Percentiles rank a stretch among this genome's conserved stretches.
Evolutionary conservation across 179 eudicot species (phyloP).

Genomic region (Sideroxylon spinosum): DNA sequence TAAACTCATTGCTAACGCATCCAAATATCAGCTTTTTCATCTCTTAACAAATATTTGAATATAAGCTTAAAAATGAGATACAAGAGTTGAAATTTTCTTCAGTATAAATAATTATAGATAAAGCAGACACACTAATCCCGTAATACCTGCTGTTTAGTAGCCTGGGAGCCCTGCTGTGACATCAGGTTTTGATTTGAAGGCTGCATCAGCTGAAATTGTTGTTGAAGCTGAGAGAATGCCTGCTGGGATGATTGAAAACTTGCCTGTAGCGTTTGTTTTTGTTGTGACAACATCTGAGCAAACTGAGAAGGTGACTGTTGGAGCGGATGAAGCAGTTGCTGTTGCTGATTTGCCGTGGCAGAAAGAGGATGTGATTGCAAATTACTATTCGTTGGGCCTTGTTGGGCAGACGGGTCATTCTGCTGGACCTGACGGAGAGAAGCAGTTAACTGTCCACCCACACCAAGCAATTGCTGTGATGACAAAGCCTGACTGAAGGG

Average conservation of each 20-base stretch:
- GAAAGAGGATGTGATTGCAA: slow-evolving; percentile 34
- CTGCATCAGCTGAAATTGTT: slow-evolving; percentile 81
- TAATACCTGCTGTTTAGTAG: slow-evolving; percentile 63
- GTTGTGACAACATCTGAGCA: slow-evolving; percentile 92
- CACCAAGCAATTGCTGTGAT: slow-evolving; percentile 37
- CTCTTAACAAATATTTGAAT: not conserved
- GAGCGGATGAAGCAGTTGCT: slow-evolving; percentile 32
- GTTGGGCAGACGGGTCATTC: slow-evolving; percentile 42
- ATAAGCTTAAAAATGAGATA: not conserved
- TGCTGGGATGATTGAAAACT: slow-evolving; percentile 86
- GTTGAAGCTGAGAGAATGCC: slow-evolving; percentile 83
- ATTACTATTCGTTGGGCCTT: slow-evolving; percentile 25
- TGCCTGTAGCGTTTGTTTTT: slow-evolving; percentile 75
- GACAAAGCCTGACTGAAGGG: slow-evolving; percentile 48
- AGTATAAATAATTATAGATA: not conserved
- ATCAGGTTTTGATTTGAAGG: slow-evolving; percentile 60
- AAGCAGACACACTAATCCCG: not conserved
- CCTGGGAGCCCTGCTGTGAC: slow-evolving; percentile 51
- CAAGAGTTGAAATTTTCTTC: not conserved
- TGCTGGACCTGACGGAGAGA: slow-evolving; percentile 47
- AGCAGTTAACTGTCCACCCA: slow-evolving; percentile 36
- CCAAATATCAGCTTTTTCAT: not conserved
- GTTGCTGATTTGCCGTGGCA: slow-evolving; percentile 44
- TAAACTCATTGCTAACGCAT: not conserved
- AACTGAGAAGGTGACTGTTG: slow-evolving; percentile 77